Evolutionary conservation across 176 grass and related monocot genomes (phyloP).

Genomic region (Melocanna baccifera): DNA sequence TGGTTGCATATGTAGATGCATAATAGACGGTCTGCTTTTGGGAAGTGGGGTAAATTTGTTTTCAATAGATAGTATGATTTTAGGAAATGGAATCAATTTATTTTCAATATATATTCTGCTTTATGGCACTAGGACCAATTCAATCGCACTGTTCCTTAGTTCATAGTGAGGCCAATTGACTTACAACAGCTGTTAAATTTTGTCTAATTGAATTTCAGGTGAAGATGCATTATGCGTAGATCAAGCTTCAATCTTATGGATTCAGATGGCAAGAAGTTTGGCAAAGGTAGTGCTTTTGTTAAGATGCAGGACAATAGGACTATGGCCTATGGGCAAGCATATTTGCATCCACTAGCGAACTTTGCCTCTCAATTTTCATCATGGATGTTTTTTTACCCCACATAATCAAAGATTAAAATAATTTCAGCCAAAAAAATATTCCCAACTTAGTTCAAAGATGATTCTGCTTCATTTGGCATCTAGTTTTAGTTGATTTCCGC

Average conservation of each 20-base stretch:
- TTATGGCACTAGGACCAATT: neutral
- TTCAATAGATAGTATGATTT: neutral
- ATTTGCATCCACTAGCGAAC: neutral
- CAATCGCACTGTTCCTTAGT: neutral
- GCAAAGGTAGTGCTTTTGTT: constrained; percentile 16
- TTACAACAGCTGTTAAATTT: neutral
- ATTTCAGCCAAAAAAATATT: neutral
- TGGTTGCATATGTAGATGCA: neutral
- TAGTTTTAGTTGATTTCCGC: neutral
- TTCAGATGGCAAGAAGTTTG: constrained; percentile 63
- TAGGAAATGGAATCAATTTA: neutral
- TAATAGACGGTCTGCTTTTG: neutral
- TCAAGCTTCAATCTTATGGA: constrained; percentile 52
- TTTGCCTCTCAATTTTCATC: neutral
- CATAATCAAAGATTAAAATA: neutral
- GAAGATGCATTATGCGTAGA: constrained; percentile 30
- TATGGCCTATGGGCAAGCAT: neutral
- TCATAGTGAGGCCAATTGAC: neutral
- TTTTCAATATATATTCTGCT: neutral
- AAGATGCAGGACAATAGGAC: neutral
- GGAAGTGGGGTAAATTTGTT: neutral
- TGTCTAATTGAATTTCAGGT: constrained; percentile 38
- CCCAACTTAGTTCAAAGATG: neutral
- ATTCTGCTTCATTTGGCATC: neutral
- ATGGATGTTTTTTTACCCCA: neutral